Base-by-base conservation (phyloP, 148 eudicot species). In the Vaccinium darrowii region DNA sequence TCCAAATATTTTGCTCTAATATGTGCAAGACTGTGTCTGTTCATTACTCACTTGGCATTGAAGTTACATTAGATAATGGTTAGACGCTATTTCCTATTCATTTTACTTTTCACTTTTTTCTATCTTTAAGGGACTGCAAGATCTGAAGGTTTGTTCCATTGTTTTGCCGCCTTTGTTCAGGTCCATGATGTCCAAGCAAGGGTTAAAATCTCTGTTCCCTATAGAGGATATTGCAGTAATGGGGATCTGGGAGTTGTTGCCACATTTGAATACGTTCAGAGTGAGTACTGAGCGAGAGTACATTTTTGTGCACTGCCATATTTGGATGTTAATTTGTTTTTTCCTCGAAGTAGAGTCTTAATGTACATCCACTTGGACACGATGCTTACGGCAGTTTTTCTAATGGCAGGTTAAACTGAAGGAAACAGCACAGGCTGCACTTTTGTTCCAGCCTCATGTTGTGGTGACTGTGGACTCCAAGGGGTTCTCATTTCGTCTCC, bases 201-300 rank as follows among this genome's bases (percentile, higher is more conserved):
- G 98, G 53, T 89, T 97, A 51, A 87, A 84, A 79, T 91, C 98
- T 83, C 81, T 94, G 77, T 97, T 95, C 81, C 98, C 96, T 27
- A 95, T 97, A 87, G 99, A 97, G 83, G 98, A 97, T 88, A 92
- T 97, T 85, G 88, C 99, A 52, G 96, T 97, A 8, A 97, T 97
- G 99, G 99, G 99, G 65, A 91, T 95, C 57, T 95, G 96, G 99
- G 99, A 97, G 90, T 83, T 97, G 86, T 84, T 97, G 88, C 98
- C 98, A 4, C 98, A 97, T 91, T 92, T 96, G 81, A 87, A 88
- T 65, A 92, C 84, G 83, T 90, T 96, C 74, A 90, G 95, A 90
- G 99, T 94, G 88, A 82, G 98, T 87, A 60, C 67, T 72, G 65
- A 79, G 78, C 7, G 23, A 56, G 23, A 21, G 36, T 36, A 51